Percentiles rank a stretch among this genome's conserved stretches.
These are phyloP conservation scores for Coemansia biformis DNA, from an alignment of 192 early-diverging fungal species.

Conservation along the genomic window DNA sequence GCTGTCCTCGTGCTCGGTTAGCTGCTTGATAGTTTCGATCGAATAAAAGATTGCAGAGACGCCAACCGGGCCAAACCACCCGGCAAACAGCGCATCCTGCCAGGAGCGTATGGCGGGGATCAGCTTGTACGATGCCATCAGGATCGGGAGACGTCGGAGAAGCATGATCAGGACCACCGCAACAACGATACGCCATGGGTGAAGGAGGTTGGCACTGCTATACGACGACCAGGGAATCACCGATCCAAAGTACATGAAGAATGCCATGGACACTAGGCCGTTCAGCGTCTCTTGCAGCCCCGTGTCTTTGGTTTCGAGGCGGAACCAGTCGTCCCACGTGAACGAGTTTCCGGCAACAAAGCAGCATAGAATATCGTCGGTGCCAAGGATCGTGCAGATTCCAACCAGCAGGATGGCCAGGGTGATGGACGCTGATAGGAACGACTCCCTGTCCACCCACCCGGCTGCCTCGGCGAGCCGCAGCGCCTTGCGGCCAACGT, in stretches of 20 bases:
- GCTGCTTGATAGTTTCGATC: constrained; percentile 39
- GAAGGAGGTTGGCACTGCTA: constrained; percentile 27
- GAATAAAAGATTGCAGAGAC: constrained; percentile 60
- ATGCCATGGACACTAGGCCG: constrained; percentile 75
- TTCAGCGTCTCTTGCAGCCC: constrained; percentile 89
- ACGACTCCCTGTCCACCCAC: constrained; percentile 84
- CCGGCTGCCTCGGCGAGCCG: constrained; percentile 59
- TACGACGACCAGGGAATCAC: constrained; percentile 71
- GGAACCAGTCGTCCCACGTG: constrained; percentile 91
- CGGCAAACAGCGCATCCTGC: constrained; percentile 74
- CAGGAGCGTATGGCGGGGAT: constrained; percentile 67
- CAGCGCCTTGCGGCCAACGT: constrained; percentile 60
- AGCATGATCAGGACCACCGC: constrained; percentile 60
- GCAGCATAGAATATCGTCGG: constrained; percentile 71
- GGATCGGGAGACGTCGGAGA: constrained; percentile 66
- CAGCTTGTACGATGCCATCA: constrained; percentile 57
- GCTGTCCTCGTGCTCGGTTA: constrained; percentile 25
- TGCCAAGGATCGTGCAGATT: constrained; percentile 65
- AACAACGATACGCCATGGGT: constrained; percentile 64
- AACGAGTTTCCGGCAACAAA: constrained; percentile 76
- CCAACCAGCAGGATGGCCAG: constrained; percentile 67
- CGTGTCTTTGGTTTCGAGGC: constrained; percentile 69
- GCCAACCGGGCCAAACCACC: constrained; percentile 91
- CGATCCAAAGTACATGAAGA: constrained; percentile 85
- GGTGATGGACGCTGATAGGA: constrained; percentile 76